A percentile compares a stretch with the other conserved stretches of the same genome.
phyloP scores from a whole-genome alignment of 768 basidiomycete genomes.

The Pleurotus salmoneostramineus region DNA sequence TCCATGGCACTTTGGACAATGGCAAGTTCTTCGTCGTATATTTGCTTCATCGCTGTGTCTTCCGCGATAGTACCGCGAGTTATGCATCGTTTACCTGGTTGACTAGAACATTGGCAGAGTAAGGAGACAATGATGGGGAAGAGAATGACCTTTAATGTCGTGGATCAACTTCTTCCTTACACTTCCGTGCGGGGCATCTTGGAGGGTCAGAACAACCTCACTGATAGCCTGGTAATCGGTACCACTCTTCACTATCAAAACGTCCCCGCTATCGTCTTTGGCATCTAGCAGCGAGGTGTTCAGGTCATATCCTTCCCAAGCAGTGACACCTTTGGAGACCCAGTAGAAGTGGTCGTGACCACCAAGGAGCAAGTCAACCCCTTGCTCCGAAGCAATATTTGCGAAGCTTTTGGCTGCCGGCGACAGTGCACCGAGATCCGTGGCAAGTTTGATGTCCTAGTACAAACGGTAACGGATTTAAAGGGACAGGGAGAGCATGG shows the following conservation, averaged over 20 bases:
- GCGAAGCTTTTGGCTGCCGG: conserved; percentile 42
- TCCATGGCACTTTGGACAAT: conserved; percentile 67
- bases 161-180: conserved; percentile 64
- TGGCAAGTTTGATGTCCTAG: conserved; percentile 76
- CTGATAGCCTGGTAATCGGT: conserved; percentile 88
- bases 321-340: conserved; percentile 57
- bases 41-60: conserved; percentile 46
- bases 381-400: conserved; percentile 53
- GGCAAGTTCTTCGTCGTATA: conserved; percentile 61
- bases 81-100: conserved; percentile 60
- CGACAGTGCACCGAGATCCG: conserved; percentile 54
- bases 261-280: conserved; percentile 65
- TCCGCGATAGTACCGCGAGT: conserved; percentile 56
- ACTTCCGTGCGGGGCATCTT: conserved; percentile 54
- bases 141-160: conserved; percentile 55
- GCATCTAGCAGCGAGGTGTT: conserved; percentile 52
- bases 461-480: too few relatives aligned
- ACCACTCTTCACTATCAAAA: conserved; percentile 85
- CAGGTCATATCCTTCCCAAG: conserved; percentile 66
- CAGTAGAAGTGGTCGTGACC: conserved; percentile 90
- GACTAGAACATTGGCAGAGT: too few relatives aligned
- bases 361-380: conserved; percentile 79
- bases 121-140: too few relatives aligned
- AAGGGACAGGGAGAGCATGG: too few relatives aligned
- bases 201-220: conserved; percentile 63